These are phyloP conservation scores for Wallemia mellicola DNA, from an alignment of 1,284 basidiomycete species.

Conservation along the genomic window DNA sequence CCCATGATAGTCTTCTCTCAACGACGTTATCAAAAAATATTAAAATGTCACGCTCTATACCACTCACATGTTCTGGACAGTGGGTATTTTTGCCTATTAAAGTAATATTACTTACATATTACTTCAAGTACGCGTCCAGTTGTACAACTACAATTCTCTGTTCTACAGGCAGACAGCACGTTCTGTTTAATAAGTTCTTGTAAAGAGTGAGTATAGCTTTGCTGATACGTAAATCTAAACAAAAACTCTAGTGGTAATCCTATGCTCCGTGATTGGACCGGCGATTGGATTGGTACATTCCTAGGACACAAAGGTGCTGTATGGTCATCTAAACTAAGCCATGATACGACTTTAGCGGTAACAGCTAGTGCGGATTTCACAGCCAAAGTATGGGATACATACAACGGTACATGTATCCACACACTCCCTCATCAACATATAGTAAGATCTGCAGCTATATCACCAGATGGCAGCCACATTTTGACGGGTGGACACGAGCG, in stretches of 20 bases:
- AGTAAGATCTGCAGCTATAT: slow-evolving; percentile 72
- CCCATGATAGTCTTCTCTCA: background rate
- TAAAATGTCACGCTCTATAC: background rate
- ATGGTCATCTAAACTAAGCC: slow-evolving; percentile 83
- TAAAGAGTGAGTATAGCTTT: slow-evolving; percentile 28
- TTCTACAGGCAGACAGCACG: slow-evolving; percentile 44
- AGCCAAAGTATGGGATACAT: slow-evolving; percentile 96
- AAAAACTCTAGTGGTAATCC: slow-evolving; percentile 33
- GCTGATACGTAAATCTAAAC: background rate
- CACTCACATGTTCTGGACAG: background rate
- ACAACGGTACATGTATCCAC: slow-evolving; percentile 51
- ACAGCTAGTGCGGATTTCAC: slow-evolving; percentile 93
- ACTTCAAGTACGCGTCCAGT: slow-evolving; percentile 30
- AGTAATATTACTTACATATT: background rate
- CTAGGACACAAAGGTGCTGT: slow-evolving; percentile 94
- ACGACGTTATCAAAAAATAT: no score
- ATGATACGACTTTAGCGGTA: slow-evolving; percentile 53
- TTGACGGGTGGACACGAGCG: slow-evolving; percentile 75
- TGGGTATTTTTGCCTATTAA: background rate
- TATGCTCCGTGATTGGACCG: slow-evolving; percentile 84
- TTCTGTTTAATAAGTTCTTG: slow-evolving; percentile 76
- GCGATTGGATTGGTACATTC: slow-evolving; percentile 97
- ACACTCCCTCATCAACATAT: slow-evolving; percentile 96
- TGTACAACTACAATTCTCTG: slow-evolving; percentile 74
- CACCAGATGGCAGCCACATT: slow-evolving; percentile 31